Base-by-base conservation (phyloP, 1,139 yeast genomes). In the Geotrichum histeridarum region DNA sequence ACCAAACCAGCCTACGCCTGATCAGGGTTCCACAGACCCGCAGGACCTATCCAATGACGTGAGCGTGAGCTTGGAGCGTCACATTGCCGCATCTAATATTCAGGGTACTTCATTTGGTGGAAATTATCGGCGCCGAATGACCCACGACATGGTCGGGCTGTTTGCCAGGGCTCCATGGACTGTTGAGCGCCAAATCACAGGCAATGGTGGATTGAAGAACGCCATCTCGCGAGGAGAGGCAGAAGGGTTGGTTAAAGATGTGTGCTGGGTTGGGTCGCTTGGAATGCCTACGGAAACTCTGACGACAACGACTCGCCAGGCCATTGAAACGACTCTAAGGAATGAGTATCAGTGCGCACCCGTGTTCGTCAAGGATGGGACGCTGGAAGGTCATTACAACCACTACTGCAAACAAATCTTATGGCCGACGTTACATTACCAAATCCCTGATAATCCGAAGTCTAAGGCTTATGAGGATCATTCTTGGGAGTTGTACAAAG, bases 341-440 rank as follows among this genome's bases (percentile, higher is more conserved):
- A 48, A 52, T n/a, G 78, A 80, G 6, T 81, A 80, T 64, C 68
- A 78, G 54, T 81, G 87, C 50, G 79, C 79, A 53, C 82, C 90
- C 0, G 86, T 90, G 3, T 82, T 81, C 61, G 84, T 91, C 1
- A 79, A 80, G 61, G 98, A 93, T 69, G 71, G 80, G 18, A 82
- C 90, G 0, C 87, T 89, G 64, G 86, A 86, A 63, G 97, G 97
- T 18, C 96, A 90, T 64, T 93, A 93, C 70, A 81, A 81, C 57
- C 87, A 89, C 49, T 93, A 86, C 67, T 91, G 97, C 68, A 93
- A 93, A 68, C 95, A 90, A 65, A 87, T 93, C 46, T 74, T 93
- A 60, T 93, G 99, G 98, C 99, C 99, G 31, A 88, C 97, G 1
- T 76, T 94, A 60, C 99, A 93, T 67, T 94, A 93, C 67, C 96